These are phyloP conservation scores for Aureobasidium sp. DNA, from an alignment of 2,329 filamentous ascomycete species.

Conservation along the genomic window DNA sequence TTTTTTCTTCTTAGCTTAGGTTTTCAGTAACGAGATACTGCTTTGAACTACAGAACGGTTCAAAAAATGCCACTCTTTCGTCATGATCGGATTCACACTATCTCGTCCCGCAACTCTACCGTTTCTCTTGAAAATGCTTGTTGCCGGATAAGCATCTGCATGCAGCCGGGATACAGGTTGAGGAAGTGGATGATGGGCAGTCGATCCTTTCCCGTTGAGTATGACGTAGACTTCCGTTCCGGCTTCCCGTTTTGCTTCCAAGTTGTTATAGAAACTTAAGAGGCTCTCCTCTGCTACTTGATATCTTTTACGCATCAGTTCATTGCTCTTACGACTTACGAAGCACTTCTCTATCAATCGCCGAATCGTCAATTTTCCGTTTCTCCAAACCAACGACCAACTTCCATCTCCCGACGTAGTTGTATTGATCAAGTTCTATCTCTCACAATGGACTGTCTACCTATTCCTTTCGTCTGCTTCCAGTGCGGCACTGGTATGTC, in stretches of 20 bases:
- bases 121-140: slow-evolving; percentile 7
- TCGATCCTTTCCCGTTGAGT: too few relatives aligned
- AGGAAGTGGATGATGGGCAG: too few relatives aligned
- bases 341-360: not conserved
- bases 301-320: not conserved
- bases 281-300: not conserved
- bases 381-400: too few relatives aligned
- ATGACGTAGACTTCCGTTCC: not conserved
- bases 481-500: slow-evolving; percentile 40
- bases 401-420: too few relatives aligned
- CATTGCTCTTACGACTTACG: slow-evolving; percentile 1
- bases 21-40: slow-evolving; percentile 16
- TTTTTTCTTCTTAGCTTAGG: slow-evolving; percentile 7
- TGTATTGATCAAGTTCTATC: too few relatives aligned
- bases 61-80: not conserved
- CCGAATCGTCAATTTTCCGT: not conserved
- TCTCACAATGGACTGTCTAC: slow-evolving; percentile 30
- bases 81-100: slow-evolving; percentile 11
- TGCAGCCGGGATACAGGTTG: not conserved
- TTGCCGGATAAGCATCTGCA: slow-evolving; percentile 8
- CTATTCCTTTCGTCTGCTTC: slow-evolving; percentile 38
- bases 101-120: slow-evolving; percentile 4
- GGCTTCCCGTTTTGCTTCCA: slow-evolving; percentile 14
- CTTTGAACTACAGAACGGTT: slow-evolving; percentile 12
- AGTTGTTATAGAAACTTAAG: not conserved